These are phyloP conservation scores for Cladosporium sp. DNA, from an alignment of 2,329 filamentous ascomycete genomes.

Conservation along the genomic window DNA sequence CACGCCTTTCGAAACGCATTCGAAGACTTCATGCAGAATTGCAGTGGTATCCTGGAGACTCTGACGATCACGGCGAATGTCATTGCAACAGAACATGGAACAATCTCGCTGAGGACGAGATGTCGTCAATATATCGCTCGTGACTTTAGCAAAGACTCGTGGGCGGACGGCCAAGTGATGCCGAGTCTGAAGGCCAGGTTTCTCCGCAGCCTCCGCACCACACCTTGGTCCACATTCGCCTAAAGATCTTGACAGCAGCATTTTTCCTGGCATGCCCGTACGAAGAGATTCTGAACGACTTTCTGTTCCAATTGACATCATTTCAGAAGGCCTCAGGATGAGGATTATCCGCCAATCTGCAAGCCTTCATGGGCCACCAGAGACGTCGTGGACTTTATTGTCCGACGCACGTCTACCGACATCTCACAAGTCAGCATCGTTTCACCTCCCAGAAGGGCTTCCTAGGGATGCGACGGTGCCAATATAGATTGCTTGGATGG, in stretches of 20 bases:
- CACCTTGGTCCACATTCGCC: background rate
- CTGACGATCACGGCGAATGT: background rate
- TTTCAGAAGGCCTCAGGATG: background rate
- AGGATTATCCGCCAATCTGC: background rate
- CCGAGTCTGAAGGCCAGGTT: background rate
- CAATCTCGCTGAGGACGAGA: background rate
- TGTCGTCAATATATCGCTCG: background rate
- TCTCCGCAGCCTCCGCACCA: background rate
- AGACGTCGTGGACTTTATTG: background rate
- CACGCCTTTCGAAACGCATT: background rate
- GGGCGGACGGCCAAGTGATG: background rate
- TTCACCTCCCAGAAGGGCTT: background rate
- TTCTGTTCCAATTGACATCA: background rate
- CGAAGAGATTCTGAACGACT: background rate
- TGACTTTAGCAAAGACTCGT: background rate
- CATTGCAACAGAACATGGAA: background rate
- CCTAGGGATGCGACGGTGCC: background rate
- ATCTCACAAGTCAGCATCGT: background rate
- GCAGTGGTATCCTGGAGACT: background rate
- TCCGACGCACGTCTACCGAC: background rate
- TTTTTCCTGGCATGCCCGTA: background rate
- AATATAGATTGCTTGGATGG: background rate
- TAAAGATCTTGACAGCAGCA: background rate
- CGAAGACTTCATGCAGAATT: background rate
- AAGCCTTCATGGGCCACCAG: background rate